Base-by-base conservation (phyloP, 2,329 filamentous ascomycete genomes). In the Fusarium sp. region DNA sequence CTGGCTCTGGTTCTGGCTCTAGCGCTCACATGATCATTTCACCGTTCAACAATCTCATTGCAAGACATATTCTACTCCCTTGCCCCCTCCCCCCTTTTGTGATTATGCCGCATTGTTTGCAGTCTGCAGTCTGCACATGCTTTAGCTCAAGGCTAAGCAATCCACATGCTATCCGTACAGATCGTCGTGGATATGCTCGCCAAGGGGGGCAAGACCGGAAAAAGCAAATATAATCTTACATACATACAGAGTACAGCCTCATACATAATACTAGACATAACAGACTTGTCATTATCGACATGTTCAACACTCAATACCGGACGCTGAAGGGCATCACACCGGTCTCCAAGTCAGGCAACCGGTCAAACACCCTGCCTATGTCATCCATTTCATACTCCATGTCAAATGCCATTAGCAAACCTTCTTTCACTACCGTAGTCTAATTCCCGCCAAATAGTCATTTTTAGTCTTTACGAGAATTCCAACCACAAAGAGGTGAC, bases 1-100 rank as follows among this genome's bases (percentile, higher is more conserved):
- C 32, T 43, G 4, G 19, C 20, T 30, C 32, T 43, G 4, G 19
- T n/a, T 30, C 17, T 33, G 32, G 28, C 33, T 39, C 26, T 49
- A 46, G 19, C 40, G 53, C 57, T 63, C 57, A 62, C 48, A 62
- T 62, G 57, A 62, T 48, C 59, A 49, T 5, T 28, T 62, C 56
- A 35, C 35, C 41, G 59, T 56, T 49, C 26, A n/a, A 49, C 37
- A 54, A 33, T 26, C n/a, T 61, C 47, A 61, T 49, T 57, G 47
- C 22, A 48, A 54, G 32, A 52, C 49, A 52, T 35, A 6, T 49
- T 26, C 19, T 30, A 7, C 4, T 30, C 28, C n/a, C 28, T 30
- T 24, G 20, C 22, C 22, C 26, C 20, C 19, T 28, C 17, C 26
- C 20, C 19, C 35, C 17, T 53, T 19, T 13, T 30, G 32, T 46